These are phyloP conservation scores for Graphiopsis chlorocephala DNA, from an alignment of 2,329 filamentous ascomycete genomes.

Conservation along the genomic window DNA sequence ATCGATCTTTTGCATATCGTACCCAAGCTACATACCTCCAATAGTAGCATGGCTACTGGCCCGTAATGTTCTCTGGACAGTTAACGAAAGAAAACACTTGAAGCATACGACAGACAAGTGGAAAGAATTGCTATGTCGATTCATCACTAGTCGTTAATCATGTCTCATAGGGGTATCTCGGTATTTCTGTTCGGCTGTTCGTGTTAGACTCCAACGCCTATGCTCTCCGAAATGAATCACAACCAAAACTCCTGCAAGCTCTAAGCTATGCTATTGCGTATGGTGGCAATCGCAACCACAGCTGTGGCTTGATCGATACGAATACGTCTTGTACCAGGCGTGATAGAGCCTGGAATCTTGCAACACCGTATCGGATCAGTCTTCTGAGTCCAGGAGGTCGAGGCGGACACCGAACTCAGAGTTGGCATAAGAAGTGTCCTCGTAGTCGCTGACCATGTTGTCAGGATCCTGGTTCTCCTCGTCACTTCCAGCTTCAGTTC, in stretches of 20 bases:
- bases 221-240: neutral
- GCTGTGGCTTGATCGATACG: neutral
- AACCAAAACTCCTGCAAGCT: neutral
- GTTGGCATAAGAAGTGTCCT: neutral
- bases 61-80: neutral
- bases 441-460: neutral
- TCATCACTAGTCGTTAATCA: neutral
- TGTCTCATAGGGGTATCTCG: slow-evolving; percentile 7
- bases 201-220: neutral
- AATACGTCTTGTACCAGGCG: neutral
- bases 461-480: slow-evolving; percentile 8
- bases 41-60: neutral
- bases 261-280: neutral
- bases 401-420: neutral
- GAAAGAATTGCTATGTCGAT: neutral
- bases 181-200: neutral
- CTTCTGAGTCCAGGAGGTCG: slow-evolving; percentile 4
- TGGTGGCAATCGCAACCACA: neutral
- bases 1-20: neutral
- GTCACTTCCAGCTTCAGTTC: slow-evolving; percentile 6
- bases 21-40: neutral
- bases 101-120: neutral
- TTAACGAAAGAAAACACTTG: neutral
- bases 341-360: neutral
- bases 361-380: neutral